Base-by-base conservation (phyloP, 306 rosid genomes). In the Cajanus cajan region DNA sequence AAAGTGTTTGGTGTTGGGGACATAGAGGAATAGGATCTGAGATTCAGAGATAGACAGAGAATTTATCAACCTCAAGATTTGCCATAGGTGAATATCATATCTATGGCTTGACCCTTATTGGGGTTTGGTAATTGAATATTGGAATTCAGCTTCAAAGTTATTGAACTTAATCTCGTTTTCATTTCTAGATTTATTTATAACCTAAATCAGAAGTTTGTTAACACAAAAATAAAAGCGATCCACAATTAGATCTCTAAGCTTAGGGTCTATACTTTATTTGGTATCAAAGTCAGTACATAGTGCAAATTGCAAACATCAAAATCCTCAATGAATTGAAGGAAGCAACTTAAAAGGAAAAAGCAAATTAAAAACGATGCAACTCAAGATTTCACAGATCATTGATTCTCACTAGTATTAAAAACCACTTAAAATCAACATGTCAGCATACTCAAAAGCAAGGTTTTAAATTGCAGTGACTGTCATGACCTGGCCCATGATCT, bases 71-170 rank as follows among this genome's bases (percentile, higher is more conserved):
- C 31, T 43, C 66, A 65, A 83, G 19, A 47, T 36, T 83, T 58
- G 52, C 22, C 8, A 73, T 55, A 22, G 44, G 62, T 18, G 77
- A 79, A 31, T 67, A 82, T 33, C 76, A 78, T 71, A 71, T 44
- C 54, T 68, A 73, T 67, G 82, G 75, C 10, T 71, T 77, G 69
- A 71, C 24, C 44, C 72, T 25, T 2, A 36, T 22, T 24, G 66
- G 79, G 44, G 48, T 9, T 73, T 43, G 82, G 33, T 79, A 76
- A 76, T 28, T 82, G 61, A 39, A 76, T 12, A 70, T 50, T 52
- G 43, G 3, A 41, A 52, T 59, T 59, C 61, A 39, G 40, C 68
- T 70, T 61, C 43, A 58, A 51, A 69, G 19, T 57, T 55, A 40
- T 55, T 40, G 55, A 9, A 18, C 39, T 51, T 15, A n/a, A 67